These are phyloP conservation scores for Paracoccidioides lutzii DNA, from an alignment of 2,329 filamentous ascomycete genomes.

Conservation along the genomic window DNA sequence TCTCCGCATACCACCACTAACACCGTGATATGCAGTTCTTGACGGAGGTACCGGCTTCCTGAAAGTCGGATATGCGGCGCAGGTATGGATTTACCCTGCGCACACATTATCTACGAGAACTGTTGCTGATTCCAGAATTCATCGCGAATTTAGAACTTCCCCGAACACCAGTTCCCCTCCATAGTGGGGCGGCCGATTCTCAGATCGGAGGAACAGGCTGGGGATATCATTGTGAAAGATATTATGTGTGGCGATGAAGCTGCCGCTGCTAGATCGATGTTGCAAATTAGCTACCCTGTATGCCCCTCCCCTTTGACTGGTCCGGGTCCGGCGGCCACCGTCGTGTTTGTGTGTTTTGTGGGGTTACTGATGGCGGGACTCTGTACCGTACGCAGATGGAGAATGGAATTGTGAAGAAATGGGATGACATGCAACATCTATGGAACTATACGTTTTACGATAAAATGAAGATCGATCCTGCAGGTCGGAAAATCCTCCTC, in stretches of 20 bases:
- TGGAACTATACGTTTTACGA: slow-evolving; percentile 99
- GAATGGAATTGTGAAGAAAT: slow-evolving; percentile 98
- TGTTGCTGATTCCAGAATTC: not conserved
- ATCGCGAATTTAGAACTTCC: slow-evolving; percentile 64
- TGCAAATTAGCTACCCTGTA: slow-evolving; percentile 93
- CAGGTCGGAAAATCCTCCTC: slow-evolving; percentile 88
- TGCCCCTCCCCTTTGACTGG: slow-evolving; percentile 16
- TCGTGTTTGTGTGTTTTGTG: slow-evolving; percentile 2
- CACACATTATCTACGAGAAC: slow-evolving; percentile 1
- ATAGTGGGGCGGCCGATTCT: slow-evolving; percentile 97
- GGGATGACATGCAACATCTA: slow-evolving; percentile 99
- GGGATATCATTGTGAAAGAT: slow-evolving; percentile 71
- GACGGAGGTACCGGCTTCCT: slow-evolving; percentile 99
- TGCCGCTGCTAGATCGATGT: slow-evolving; percentile 86
- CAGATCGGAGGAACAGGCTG: slow-evolving; percentile 80
- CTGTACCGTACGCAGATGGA: slow-evolving; percentile 56
- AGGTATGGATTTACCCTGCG: slow-evolving; percentile 35
- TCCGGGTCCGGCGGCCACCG: slow-evolving; percentile 1
- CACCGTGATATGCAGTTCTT: slow-evolving; percentile 54
- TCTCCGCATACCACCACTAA: slow-evolving; percentile 19
- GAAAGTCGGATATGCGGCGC: slow-evolving; percentile 96
- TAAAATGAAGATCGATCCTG: slow-evolving; percentile 86
- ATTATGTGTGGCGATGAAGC: slow-evolving; percentile 99
- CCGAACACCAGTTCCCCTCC: slow-evolving; percentile 94
- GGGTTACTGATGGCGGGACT: not conserved